Conservation (phyloP, 2,329 filamentous ascomycete species). For the Pseudogymnoascus sp. region DNA sequence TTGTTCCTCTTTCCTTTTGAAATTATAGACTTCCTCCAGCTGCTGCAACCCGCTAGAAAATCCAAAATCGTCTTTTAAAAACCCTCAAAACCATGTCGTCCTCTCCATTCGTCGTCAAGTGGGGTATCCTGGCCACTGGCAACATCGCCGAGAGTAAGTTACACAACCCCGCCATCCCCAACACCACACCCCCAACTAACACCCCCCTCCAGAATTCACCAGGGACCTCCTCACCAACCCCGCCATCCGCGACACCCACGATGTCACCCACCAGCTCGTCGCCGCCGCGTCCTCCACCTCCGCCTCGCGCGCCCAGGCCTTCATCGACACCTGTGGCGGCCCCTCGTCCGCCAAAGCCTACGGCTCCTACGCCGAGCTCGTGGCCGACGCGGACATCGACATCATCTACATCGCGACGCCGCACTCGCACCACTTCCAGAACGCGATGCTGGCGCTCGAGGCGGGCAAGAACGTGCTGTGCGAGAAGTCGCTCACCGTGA, state of each 20-base stretch:
- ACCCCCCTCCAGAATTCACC: slow-evolving; percentile 38
- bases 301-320: slow-evolving; percentile 48
- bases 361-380: slow-evolving; percentile 57
- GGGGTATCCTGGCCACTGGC: slow-evolving; percentile 31
- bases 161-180: neutral
- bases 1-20: neutral
- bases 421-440: slow-evolving; percentile 66
- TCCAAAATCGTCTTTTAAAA: neutral
- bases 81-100: neutral
- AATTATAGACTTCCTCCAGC: neutral
- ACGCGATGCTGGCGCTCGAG: slow-evolving; percentile 54
- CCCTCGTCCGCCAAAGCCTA: slow-evolving; percentile 53
- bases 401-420: slow-evolving; percentile 65
- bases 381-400: slow-evolving; percentile 55
- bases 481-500: slow-evolving; percentile 65
- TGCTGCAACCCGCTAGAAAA: neutral
- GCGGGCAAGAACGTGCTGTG: slow-evolving; percentile 62
- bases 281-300: slow-evolving; percentile 59
- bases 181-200: slow-evolving; percentile 8
- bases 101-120: slow-evolving; percentile 22
- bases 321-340: slow-evolving; percentile 49
- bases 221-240: slow-evolving; percentile 58
- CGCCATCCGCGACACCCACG: slow-evolving; percentile 46
- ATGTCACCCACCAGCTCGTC: slow-evolving; percentile 53
- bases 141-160: slow-evolving; percentile 28